A percentile compares a stretch with the other conserved stretches of the same genome.
phyloP scores from a whole-genome alignment of 2,329 filamentous ascomycete genomes.

The Penicillium sp. region DNA sequence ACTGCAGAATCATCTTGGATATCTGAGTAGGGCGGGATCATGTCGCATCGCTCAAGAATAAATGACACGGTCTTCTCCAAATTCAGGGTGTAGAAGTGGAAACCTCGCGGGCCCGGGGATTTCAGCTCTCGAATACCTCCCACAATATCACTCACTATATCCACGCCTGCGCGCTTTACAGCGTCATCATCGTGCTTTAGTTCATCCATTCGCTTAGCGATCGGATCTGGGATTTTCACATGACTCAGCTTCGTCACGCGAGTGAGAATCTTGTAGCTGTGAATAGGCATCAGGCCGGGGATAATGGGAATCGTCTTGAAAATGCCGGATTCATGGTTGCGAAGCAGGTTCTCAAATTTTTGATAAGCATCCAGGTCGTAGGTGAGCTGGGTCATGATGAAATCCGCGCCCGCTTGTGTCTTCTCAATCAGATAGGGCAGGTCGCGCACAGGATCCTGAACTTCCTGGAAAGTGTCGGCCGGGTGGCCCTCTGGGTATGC shows the following conservation, averaged over 20 bases:
- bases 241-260: conserved; percentile 93
- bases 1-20: conserved; percentile 45
- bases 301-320: conserved; percentile 89
- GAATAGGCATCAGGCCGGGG: conserved; percentile 94
- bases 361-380: conserved; percentile 85
- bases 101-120: conserved; percentile 64
- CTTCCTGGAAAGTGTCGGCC: conserved; percentile 83
- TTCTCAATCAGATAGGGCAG: conserved; percentile 88
- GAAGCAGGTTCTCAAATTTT: conserved; percentile 70
- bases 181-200: conserved; percentile 49
- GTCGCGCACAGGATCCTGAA: conserved; percentile 64
- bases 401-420: conserved; percentile 85
- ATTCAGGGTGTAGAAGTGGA: conserved; percentile 97
- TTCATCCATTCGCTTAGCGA: conserved; percentile 61
- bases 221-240: conserved; percentile 69
- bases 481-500: conserved; percentile 94
- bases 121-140: conserved; percentile 69
- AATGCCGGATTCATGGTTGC: conserved; percentile 75
- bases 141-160: conserved; percentile 78
- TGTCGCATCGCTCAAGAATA: conserved; percentile 77
- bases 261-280: conserved; percentile 94
- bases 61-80: conserved; percentile 94
- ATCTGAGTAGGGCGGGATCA: conserved; percentile 65
- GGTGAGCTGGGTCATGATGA: conserved; percentile 98
- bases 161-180: conserved; percentile 49